Evolutionary conservation across 352 stramenopile species (phyloP), one percentile per base, ranked within the genome.

Genomic region (Phytopythium kandeliae): DNA sequence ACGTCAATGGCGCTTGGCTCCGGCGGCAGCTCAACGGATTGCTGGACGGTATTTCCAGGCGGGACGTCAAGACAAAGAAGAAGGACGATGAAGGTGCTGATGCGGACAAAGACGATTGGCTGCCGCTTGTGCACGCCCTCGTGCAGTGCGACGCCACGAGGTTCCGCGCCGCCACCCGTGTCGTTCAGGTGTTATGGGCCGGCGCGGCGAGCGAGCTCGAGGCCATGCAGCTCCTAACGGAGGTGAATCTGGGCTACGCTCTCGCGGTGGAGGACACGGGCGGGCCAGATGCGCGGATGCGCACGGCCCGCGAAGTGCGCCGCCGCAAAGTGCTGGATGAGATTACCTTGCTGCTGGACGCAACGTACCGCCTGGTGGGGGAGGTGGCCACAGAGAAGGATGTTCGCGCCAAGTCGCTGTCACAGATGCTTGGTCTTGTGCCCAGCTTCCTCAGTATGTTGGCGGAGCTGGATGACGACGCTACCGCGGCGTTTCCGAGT

Each of bases 151-250:
- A 83, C 19, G 33, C 64, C 15, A 76, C 75, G 17, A 67, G 80
- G 10, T 59, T 86, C 22, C 75, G 71, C 24, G 74, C 80, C 8
- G 65, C 71, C 19, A 85, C 71, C 16, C 65, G 70, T 21, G 72
- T 89, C 48, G 62, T 89, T 22, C 69, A 84, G 48, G 66, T 72
- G 28, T 57, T 91, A 19, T 85, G 80, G 49, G 60, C 63, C 5
- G 71, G 78, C 24, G 65, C 58, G 17, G 54, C 63, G 25, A 91
- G 69, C 45, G 82, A 93, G 41, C 59, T 90, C 36, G 76, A 88
- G 57, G 69, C 67, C 40, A 82, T 84, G 67, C 78, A 87, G 54
- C 85, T 85, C 62, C 64, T 91, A 42, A 84, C 80, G 2, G 83
- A 93, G 62, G 69, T 93, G 22, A 82, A 63, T 34, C 48, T 91